phyloP scores from a whole-genome alignment of 352 stramenopile genomes.

The Globisporangium irregulare region DNA sequence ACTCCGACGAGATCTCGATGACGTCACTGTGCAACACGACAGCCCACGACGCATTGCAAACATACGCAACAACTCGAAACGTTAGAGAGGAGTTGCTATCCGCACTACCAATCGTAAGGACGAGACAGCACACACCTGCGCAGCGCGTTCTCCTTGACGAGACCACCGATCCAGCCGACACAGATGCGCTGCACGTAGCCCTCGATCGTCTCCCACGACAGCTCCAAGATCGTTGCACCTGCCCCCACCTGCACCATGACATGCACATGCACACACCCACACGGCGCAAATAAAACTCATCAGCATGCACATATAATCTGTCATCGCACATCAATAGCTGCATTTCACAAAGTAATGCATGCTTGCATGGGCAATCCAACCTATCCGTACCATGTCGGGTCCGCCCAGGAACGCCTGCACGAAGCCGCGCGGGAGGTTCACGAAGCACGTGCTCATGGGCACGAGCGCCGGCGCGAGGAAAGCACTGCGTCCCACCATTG shows the following conservation, averaged over 20 bases:
- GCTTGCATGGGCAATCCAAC: neutral
- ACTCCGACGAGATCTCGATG: constrained; percentile 81
- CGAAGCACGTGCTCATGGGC: constrained; percentile 66
- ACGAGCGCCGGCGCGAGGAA: constrained; percentile 67
- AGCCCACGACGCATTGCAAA: neutral
- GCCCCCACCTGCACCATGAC: constrained; percentile 22
- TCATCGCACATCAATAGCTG: neutral
- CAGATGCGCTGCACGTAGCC: constrained; percentile 76
- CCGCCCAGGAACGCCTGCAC: constrained; percentile 55
- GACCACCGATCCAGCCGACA: constrained; percentile 62
- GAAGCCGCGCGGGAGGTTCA: constrained; percentile 65
- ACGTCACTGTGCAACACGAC: constrained; percentile 41
- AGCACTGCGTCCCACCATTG: constrained; percentile 38
- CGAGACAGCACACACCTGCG: constrained; percentile 34
- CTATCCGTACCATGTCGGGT: constrained; percentile 27
- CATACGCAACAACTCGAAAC: neutral
- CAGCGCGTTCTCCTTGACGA: constrained; percentile 44
- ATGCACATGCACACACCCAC: neutral
- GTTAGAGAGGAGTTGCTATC: neutral
- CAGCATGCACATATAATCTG: neutral
- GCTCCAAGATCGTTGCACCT: constrained; percentile 62
- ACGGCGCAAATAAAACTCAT: neutral
- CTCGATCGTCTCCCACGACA: constrained; percentile 79
- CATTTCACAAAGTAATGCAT: neutral
- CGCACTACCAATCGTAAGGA: neutral